Base-by-base conservation (phyloP, 1,139 yeast genomes). In the Torulaspora pretoriensis region DNA sequence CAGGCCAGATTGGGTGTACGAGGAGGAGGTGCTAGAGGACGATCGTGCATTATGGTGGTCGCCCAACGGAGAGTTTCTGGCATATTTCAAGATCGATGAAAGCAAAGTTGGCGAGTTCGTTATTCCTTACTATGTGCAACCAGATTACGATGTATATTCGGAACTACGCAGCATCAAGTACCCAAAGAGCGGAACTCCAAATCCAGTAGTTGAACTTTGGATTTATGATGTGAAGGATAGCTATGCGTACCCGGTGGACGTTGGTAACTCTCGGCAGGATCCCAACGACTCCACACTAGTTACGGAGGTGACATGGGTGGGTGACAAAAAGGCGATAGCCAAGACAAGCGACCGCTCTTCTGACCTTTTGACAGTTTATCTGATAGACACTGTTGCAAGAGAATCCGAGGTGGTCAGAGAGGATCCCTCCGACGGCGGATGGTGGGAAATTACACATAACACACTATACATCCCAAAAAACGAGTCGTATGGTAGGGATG, bases 1-100 rank as follows among this genome's bases (percentile, higher is more conserved):
- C 3, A 84, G 82, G 51, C 90, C 97, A 0, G 98, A 92, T 59
- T 92, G 98, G 98, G 92, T 92, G 1, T 92, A 92, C 60, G 98
- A 92, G 64, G 99, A 92, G 60, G 98, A 94, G 62, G 89, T 92
- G 1, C 68, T 83, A 32, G 77, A 77, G 2, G 72, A 73, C 9
- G 87, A 84, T 53, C 71, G 71, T 36, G 81, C 95, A 8, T 59
- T 88, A 24, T 92, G 97, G 96, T 92, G 97, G 97, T 78, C 94
- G 13, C 86, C 88, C 2, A 74, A 78, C 50, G 88, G 88, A 50
- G 67, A 75, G 12, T 70, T 71, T 48, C 59, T 94, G 28, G 78
- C 94, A 0, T 92, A 73, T 58, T 72, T 84, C 43, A 73, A 77
- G 41, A 73, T 87, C 23, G 81, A 92, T 62, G 97, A 92, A 53